Percentiles rank a stretch among this genome's conserved stretches.
Conservation (phyloP, 2,329 filamentous ascomycete species). For the Venturiaceae sp. region DNA sequence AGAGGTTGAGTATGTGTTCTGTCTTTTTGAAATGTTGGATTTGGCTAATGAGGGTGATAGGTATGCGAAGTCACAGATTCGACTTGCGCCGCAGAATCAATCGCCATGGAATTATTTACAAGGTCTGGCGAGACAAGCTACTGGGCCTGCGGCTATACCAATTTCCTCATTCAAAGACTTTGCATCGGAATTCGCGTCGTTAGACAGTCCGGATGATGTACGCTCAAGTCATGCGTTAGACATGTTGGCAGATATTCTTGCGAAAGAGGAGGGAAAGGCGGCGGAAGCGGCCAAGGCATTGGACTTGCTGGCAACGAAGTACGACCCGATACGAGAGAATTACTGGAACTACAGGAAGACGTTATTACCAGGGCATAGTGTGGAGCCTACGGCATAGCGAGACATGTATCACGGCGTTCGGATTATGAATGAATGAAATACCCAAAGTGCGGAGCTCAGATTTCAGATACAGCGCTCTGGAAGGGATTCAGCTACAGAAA, state of each 20-base stretch:
- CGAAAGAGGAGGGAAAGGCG: constrained; percentile 39
- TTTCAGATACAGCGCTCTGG: too few species aligned
- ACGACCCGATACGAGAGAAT: constrained; percentile 81
- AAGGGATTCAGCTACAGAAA: too few species aligned
- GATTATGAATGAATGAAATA: not conserved
- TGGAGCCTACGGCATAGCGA: not conserved
- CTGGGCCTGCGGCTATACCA: constrained; percentile 21
- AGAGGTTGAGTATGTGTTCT: constrained; percentile 54
- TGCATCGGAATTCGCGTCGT: constrained; percentile 42
- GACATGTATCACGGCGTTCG: too few species aligned
- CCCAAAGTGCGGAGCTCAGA: not conserved
- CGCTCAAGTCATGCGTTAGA: constrained; percentile 58
- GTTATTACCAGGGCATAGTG: constrained; percentile 22
- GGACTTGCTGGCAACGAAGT: constrained; percentile 67
- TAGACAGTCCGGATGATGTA: constrained; percentile 40
- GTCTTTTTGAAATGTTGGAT: not conserved
- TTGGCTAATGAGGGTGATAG: constrained; percentile 18
- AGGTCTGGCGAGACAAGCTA: constrained; percentile 62
- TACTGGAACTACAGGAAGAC: constrained; percentile 79
- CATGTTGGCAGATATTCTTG: constrained; percentile 59
- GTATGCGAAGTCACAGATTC: constrained; percentile 59
- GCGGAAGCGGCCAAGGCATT: constrained; percentile 61
- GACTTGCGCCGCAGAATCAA: constrained; percentile 81
- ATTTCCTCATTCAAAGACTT: constrained; percentile 42
- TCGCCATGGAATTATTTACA: constrained; percentile 88